Conservation (phyloP, 2,329 filamentous ascomycete species). For the Ophiosphaerella herpotricha region DNA sequence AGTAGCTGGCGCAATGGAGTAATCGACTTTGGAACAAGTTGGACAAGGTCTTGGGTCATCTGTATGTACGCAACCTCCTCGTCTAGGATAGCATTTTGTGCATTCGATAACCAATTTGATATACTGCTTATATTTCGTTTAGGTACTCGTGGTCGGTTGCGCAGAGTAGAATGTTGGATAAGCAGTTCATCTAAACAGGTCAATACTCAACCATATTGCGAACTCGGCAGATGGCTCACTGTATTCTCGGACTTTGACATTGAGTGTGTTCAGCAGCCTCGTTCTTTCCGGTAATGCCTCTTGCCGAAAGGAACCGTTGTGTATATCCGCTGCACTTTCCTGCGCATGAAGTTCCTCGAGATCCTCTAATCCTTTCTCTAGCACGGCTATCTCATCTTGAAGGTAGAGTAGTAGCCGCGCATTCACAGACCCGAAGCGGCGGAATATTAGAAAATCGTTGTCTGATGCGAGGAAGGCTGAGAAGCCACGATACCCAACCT, state of each 20-base stretch:
- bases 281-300: not conserved
- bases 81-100: too few relatives aligned
- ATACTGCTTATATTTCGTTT: conserved; percentile 6
- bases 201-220: not conserved
- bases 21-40: conserved; percentile 4
- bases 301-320: not conserved
- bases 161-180: conserved; percentile 10
- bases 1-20: conserved; percentile 10
- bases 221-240: not conserved
- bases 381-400: not conserved
- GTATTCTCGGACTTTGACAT: not conserved
- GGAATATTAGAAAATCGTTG: not conserved
- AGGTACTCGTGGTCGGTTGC: conserved; percentile 2
- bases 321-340: not conserved
- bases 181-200: conserved; percentile 7
- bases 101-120: conserved; percentile 7
- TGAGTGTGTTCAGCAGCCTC: not conserved
- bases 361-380: not conserved
- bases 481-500: not conserved
- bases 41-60: conserved; percentile 5
- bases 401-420: not conserved
- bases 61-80: conserved; percentile 10
- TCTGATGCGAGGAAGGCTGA: not conserved
- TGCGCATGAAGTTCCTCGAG: not conserved
- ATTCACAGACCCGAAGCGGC: not conserved